Evolutionary conservation across 306 rosid species (phyloP).

Genomic region (Glycine soja): DNA sequence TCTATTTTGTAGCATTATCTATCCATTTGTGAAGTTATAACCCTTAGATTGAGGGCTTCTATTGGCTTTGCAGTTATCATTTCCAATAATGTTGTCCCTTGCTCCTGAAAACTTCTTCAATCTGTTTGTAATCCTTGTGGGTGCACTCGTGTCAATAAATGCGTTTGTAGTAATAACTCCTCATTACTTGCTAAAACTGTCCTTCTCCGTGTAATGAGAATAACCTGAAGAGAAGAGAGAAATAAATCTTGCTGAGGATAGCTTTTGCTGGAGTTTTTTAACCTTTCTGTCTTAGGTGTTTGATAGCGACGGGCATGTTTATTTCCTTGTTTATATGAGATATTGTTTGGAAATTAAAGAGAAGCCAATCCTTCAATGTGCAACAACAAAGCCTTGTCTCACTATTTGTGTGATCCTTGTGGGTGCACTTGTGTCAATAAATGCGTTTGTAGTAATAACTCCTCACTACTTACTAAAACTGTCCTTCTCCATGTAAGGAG

Average conservation of each 20-base stretch:
- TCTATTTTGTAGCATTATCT: not conserved
- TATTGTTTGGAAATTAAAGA: not conserved
- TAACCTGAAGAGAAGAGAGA: not conserved
- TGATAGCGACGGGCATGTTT: constrained; percentile 4
- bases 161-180: not conserved
- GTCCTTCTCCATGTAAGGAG: not conserved
- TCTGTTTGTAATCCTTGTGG: constrained; percentile 23
- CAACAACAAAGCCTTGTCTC: not conserved
- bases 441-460: not conserved
- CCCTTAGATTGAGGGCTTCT: constrained; percentile 20
- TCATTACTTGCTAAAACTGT: not conserved
- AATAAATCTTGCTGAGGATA: not conserved
- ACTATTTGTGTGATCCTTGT: not conserved
- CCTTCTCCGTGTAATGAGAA: not conserved
- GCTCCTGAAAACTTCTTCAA: not conserved
- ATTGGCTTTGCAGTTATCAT: constrained; percentile 30
- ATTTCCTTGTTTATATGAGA: not conserved
- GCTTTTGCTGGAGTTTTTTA: constrained; percentile 29
- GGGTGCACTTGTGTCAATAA: not conserved
- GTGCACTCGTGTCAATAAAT: not conserved
- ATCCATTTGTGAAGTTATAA: constrained; percentile 30
- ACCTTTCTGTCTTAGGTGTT: constrained; percentile 14
- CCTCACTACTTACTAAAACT: not conserved
- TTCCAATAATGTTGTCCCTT: constrained; percentile 7
- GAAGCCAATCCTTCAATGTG: not conserved